Percentiles rank a stretch among this genome's conserved stretches.
Conservation (phyloP, 495 filamentous ascomycete species). For the Talaromyces thailandensis region DNA sequence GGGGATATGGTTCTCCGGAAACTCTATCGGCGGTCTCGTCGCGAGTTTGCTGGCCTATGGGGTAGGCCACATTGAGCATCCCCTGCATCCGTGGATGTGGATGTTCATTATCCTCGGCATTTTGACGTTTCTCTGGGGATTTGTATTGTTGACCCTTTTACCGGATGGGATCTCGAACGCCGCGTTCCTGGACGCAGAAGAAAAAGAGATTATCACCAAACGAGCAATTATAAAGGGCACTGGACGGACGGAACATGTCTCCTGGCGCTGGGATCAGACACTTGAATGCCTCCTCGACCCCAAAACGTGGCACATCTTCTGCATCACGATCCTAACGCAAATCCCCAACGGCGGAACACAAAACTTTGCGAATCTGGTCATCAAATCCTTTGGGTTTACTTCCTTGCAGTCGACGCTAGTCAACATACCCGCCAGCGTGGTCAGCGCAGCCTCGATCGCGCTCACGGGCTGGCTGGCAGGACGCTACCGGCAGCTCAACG, state of each 20-base stretch:
- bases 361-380: slow-evolving; percentile 37
- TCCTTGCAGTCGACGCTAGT: slow-evolving; percentile 32
- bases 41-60: slow-evolving; percentile 51
- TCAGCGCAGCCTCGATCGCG: slow-evolving; percentile 27
- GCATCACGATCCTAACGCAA: slow-evolving; percentile 44
- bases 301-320: slow-evolving; percentile 51
- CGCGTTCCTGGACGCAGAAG: slow-evolving; percentile 44
- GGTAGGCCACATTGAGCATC: slow-evolving; percentile 41
- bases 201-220: slow-evolving; percentile 45
- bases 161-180: slow-evolving; percentile 55
- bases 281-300: slow-evolving; percentile 45
- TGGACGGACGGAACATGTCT: slow-evolving; percentile 42
- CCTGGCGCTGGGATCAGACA: slow-evolving; percentile 47
- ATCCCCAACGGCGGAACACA: slow-evolving; percentile 36
- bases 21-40: slow-evolving; percentile 46
- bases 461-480: slow-evolving; percentile 29
- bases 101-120: slow-evolving; percentile 45
- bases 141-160: slow-evolving; percentile 44
- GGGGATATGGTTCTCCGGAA: slow-evolving; percentile 52
- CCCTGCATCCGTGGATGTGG: slow-evolving; percentile 42
- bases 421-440: slow-evolving; percentile 31
- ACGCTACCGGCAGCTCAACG: slow-evolving; percentile 21
- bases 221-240: slow-evolving; percentile 32
- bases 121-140: slow-evolving; percentile 44
- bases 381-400: slow-evolving; percentile 35